Evolutionary conservation across 352 stramenopile species (phyloP).

Genomic region (Phytophthora colocasiae): DNA sequence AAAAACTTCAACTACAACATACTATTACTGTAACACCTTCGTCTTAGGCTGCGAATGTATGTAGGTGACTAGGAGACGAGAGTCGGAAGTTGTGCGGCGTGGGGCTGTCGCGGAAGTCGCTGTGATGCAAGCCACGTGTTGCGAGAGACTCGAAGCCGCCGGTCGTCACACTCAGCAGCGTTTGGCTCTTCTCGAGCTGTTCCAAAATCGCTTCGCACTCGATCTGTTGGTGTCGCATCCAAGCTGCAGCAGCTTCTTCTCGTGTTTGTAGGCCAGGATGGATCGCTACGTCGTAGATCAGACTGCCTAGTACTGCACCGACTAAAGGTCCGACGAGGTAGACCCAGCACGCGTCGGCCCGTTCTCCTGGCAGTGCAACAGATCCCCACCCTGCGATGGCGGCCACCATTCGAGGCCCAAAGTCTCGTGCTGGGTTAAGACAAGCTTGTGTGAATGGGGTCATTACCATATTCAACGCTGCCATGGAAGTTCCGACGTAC

Average conservation of each 20-base stretch:
- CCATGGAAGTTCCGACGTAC: slow-evolving; percentile 61
- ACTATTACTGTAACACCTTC: neutral
- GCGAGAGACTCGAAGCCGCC: slow-evolving; percentile 25
- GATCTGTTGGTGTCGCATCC: slow-evolving; percentile 39
- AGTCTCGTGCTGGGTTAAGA: slow-evolving; percentile 82
- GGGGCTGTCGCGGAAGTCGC: slow-evolving; percentile 45
- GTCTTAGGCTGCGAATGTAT: slow-evolving; percentile 27
- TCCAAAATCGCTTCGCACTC: slow-evolving; percentile 42
- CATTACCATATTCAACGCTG: slow-evolving; percentile 55
- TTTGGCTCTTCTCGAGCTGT: slow-evolving; percentile 43
- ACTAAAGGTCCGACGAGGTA: slow-evolving; percentile 72
- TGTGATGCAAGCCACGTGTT: slow-evolving; percentile 34
- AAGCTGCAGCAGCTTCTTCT: slow-evolving; percentile 30
- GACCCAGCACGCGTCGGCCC: slow-evolving; percentile 60
- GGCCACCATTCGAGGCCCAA: slow-evolving; percentile 72
- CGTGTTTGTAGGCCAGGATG: slow-evolving; percentile 31
- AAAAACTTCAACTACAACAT: slow-evolving; percentile 19
- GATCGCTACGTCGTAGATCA: slow-evolving; percentile 63
- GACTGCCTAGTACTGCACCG: slow-evolving; percentile 55
- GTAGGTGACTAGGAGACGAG: slow-evolving; percentile 32
- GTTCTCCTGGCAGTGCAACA: slow-evolving; percentile 47
- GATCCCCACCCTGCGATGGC: slow-evolving; percentile 66
- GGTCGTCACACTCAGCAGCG: slow-evolving; percentile 25
- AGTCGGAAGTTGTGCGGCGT: slow-evolving; percentile 43
- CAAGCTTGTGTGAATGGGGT: slow-evolving; percentile 74